Percentiles rank a stretch among this genome's conserved stretches.
phyloP scores from a whole-genome alignment of 108 stramenopile genomes.

The Cyclotella atomus region DNA sequence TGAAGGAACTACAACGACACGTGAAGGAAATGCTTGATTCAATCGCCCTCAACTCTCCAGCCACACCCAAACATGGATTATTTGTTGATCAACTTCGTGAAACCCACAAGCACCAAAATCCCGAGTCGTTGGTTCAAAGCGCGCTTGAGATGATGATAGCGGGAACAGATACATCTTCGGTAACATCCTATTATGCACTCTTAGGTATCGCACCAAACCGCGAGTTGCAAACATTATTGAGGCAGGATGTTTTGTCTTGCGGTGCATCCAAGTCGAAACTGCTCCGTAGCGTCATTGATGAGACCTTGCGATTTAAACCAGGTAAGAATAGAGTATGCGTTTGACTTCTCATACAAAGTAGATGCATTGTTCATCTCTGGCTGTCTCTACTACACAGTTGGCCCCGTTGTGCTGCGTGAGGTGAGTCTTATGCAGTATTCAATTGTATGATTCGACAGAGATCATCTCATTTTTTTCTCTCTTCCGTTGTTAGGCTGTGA shows the following conservation, averaged over 20 bases:
- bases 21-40: not conserved
- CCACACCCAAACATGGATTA: not conserved
- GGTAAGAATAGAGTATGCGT: too few species aligned
- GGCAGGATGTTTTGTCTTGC: not conserved
- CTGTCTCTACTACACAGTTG: too few species aligned
- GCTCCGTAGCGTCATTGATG: slow-evolving; percentile 8
- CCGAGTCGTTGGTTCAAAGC: not conserved
- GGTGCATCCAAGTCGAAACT: slow-evolving; percentile 4
- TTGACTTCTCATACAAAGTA: too few species aligned
- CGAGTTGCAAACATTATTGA: not conserved
- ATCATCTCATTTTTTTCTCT: not conserved
- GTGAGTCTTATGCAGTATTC: not conserved
- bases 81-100: slow-evolving; percentile 1
- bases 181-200: not conserved
- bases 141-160: slow-evolving; percentile 4
- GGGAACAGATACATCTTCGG: not conserved
- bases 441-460: not conserved
- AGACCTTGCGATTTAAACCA: slow-evolving; percentile 7
- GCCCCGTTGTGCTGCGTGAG: slow-evolving; percentile 7
- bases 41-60: not conserved
- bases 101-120: not conserved
- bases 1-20: not conserved
- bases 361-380: too few species aligned
- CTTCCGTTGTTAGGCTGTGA: not conserved
- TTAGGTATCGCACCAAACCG: not conserved